Conservation (phyloP, 345 rosid species). For the Linum lewisii region DNA sequence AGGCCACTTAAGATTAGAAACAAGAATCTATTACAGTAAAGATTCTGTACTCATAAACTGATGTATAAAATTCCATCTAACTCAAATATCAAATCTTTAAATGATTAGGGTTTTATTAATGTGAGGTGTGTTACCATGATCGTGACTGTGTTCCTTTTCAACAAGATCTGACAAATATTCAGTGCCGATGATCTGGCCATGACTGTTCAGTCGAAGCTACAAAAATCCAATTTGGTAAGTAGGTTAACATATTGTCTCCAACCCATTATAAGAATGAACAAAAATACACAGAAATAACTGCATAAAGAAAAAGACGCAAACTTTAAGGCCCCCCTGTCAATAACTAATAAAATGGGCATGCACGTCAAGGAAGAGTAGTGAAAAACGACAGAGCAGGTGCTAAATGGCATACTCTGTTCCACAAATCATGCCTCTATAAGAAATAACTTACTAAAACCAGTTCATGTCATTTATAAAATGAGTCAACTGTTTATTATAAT, state of each 20-base stretch:
- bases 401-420: no score
- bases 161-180: slow-evolving; percentile 92
- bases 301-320: not conserved
- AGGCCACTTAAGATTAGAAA: not conserved
- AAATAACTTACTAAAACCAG: no score
- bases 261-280: not conserved
- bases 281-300: not conserved
- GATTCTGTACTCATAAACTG: not conserved
- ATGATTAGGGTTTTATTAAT: not conserved
- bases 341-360: no score
- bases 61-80: not conserved
- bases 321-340: no score
- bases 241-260: not conserved
- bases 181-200: slow-evolving; percentile 87
- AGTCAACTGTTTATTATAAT: no score
- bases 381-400: no score
- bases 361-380: no score
- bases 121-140: slow-evolving; percentile 49
- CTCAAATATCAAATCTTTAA: not conserved
- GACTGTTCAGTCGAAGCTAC: slow-evolving; percentile 85
- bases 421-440: no score
- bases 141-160: slow-evolving; percentile 69
- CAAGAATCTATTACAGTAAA: not conserved
- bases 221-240: slow-evolving; percentile 24
- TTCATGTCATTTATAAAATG: no score